Percentiles rank a stretch among this genome's conserved stretches.
Evolutionary conservation across 129 eudicot species (phyloP).

Genomic region (Tagetes erecta): DNA sequence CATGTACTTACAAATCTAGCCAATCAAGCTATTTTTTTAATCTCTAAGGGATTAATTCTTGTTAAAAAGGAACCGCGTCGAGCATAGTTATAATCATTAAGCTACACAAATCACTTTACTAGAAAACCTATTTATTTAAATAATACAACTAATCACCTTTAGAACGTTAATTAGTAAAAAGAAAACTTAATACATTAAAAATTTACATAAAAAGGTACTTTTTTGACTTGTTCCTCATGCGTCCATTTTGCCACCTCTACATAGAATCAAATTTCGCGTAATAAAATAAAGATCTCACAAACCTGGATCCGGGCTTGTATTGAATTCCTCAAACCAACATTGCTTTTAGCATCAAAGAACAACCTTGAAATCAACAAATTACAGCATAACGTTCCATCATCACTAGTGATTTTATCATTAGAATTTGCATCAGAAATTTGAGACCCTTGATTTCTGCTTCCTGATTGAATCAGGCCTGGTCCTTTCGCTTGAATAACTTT

Average conservation of each 20-base stretch:
- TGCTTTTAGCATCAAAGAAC: conserved; percentile 87
- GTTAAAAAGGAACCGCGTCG: background rate
- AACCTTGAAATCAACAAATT: conserved; percentile 69
- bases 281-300: conserved; percentile 15
- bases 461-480: conserved; percentile 31
- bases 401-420: conserved; percentile 44
- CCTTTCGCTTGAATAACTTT: conserved; percentile 34
- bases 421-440: conserved; percentile 51
- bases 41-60: no score
- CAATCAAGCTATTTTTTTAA: background rate
- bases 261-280: background rate
- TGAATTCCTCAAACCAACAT: conserved; percentile 49
- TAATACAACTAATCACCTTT: background rate
- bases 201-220: no score
- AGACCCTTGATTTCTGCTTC: conserved; percentile 43
- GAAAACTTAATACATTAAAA: background rate
- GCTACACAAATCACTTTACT: background rate
- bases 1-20: background rate
- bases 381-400: conserved; percentile 87
- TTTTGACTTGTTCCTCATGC: no score
- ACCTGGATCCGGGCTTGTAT: conserved; percentile 85
- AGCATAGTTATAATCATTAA: background rate
- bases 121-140: background rate
- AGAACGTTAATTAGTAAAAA: background rate
- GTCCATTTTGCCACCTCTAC: background rate